A percentile compares a stretch with the other conserved stretches of the same genome.
phyloP scores from a whole-genome alignment of 441 rosid species.

The Pelargonium citronellum region DNA sequence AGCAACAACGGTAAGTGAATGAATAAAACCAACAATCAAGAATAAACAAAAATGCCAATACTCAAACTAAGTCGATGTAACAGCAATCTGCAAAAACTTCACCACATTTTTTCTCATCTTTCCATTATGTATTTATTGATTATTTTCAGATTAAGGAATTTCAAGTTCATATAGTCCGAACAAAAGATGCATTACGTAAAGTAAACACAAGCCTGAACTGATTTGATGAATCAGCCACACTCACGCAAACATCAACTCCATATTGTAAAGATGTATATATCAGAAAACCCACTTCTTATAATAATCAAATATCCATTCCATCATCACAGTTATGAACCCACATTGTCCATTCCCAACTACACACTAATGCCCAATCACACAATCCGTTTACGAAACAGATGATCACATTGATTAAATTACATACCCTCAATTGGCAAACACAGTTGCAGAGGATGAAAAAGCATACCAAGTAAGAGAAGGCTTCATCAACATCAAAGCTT shows the following conservation, averaged over 20 bases:
- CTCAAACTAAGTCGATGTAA: not conserved
- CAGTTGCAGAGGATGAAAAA: not conserved
- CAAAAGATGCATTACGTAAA: not conserved
- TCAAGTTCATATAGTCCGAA: constrained; percentile 2
- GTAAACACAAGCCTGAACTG: constrained; percentile 1
- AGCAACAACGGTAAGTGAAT: not conserved
- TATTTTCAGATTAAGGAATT: not conserved
- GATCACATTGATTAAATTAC: not conserved
- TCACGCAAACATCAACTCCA: not conserved
- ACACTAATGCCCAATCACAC: not conserved
- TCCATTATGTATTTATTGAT: not conserved
- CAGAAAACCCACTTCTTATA: not conserved
- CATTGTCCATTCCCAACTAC: not conserved
- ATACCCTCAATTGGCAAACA: not conserved
- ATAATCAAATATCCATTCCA: not conserved
- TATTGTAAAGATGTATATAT: not conserved
- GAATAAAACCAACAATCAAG: not conserved
- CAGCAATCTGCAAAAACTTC: not conserved
- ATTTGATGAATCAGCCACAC: not conserved
- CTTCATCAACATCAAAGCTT: constrained; percentile 10
- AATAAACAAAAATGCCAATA: not conserved
- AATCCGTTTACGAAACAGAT: not conserved
- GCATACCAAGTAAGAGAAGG: constrained; percentile 9
- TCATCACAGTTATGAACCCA: constrained; percentile 5
- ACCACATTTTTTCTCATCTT: not conserved